These are phyloP conservation scores for Pichia sp. DNA, from an alignment of 1,139 yeast species.

Conservation along the genomic window DNA sequence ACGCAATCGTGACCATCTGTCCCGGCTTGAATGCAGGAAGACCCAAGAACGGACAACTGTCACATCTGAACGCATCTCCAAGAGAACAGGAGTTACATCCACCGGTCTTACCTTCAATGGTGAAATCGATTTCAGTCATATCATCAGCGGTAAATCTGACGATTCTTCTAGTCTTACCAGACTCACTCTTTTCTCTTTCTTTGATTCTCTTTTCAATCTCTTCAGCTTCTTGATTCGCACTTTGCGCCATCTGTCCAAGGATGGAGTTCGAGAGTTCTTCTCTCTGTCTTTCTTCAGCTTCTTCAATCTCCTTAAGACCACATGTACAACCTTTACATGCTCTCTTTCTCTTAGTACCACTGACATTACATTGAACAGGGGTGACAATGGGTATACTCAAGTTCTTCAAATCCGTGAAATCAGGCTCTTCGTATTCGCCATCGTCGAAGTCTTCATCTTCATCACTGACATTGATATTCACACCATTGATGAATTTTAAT, in stretches of 20 bases:
- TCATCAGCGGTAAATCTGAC: slow-evolving; percentile 65
- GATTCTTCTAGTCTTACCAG: slow-evolving; percentile 31
- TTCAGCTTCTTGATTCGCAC: slow-evolving; percentile 53
- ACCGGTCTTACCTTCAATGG: slow-evolving; percentile 91
- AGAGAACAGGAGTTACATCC: slow-evolving; percentile 97
- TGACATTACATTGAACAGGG: slow-evolving; percentile 44
- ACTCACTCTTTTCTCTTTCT: slow-evolving; percentile 33
- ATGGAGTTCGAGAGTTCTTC: slow-evolving; percentile 45
- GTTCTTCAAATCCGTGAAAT: slow-evolving; percentile 21
- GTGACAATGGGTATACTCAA: slow-evolving; percentile 31
- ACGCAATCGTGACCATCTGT: slow-evolving; percentile 58
- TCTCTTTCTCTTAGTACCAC: slow-evolving; percentile 68
- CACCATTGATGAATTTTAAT: slow-evolving; percentile 35
- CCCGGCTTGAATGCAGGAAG: slow-evolving; percentile 99
- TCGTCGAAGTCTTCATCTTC: neutral
- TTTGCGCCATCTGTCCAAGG: slow-evolving; percentile 48
- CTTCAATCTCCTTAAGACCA: slow-evolving; percentile 85
- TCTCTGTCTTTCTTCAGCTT: slow-evolving; percentile 49
- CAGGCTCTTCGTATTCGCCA: slow-evolving; percentile 22
- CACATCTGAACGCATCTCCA: slow-evolving; percentile 98
- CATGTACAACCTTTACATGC: slow-evolving; percentile 99
- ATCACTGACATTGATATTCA: slow-evolving; percentile 32
- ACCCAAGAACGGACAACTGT: slow-evolving; percentile 96
- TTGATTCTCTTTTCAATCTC: slow-evolving; percentile 51
- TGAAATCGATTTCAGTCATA: slow-evolving; percentile 86